These are phyloP conservation scores for Candida mattraensis DNA, from an alignment of 805 yeast species.

Conservation along the genomic window DNA sequence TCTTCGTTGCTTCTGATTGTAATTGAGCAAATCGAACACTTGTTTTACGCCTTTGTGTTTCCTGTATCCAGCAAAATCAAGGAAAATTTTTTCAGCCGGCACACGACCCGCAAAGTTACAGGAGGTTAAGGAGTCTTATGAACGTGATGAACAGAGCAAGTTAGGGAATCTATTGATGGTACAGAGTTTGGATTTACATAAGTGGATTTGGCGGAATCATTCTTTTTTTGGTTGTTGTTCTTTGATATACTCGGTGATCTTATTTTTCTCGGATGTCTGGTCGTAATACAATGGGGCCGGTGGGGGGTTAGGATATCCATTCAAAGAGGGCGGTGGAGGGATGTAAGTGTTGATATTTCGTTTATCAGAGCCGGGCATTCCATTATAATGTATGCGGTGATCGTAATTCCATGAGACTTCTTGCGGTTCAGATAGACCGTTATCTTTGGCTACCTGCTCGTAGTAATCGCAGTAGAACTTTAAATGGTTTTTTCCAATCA, in stretches of 20 bases:
- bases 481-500: conserved; percentile 75
- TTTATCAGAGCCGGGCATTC: conserved; percentile 35
- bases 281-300: conserved; percentile 31
- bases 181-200: too few species aligned
- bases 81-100: conserved; percentile 10
- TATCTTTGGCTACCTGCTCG: conserved; percentile 40
- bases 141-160: neutral
- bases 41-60: conserved; percentile 8
- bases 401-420: conserved; percentile 39
- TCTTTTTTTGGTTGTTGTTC: too few species aligned
- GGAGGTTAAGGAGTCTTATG: neutral
- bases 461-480: conserved; percentile 73
- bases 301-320: conserved; percentile 38
- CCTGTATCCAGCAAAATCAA: conserved; percentile 11
- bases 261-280: conserved; percentile 20
- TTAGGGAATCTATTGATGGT: too few species aligned
- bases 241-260: conserved; percentile 15
- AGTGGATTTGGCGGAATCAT: too few species aligned
- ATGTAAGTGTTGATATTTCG: conserved; percentile 13
- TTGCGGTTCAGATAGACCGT: conserved; percentile 17
- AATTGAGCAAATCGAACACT: too few species aligned
- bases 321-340: conserved; percentile 38
- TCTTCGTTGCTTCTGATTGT: too few species aligned
- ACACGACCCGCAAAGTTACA: conserved; percentile 1
- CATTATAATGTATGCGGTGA: conserved; percentile 35